Base-by-base conservation (phyloP, 2,329 filamentous ascomycete species). In the Davidsoniella eucalypti region DNA sequence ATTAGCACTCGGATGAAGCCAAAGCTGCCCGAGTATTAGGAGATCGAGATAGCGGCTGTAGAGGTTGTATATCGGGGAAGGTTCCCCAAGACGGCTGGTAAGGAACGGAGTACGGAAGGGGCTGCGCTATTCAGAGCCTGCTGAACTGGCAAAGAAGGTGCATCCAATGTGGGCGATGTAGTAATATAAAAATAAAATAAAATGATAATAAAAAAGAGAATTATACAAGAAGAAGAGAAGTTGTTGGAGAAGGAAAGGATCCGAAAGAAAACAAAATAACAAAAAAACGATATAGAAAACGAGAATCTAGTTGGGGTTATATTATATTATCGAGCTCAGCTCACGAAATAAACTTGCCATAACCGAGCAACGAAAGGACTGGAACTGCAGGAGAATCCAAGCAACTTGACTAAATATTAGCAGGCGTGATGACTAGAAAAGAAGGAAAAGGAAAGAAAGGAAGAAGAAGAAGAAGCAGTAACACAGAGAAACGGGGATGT, bases 51-150 rank as follows among this genome's bases (percentile, higher is more conserved):
- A n/a, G 17, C 26, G 23, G 14, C 16, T 41, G 9, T 48, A 21
- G 4, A 12, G 26, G 39, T 37, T 33, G 16, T 26, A 45, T 39
- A 9, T 38, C 16, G 43, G 29, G 3, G 4, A 14, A 14, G 54
- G 49, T 39, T 43, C 18, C 23, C 33, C 8, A 33, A 39, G 16
- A 45, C 7, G 29, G 5, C 14, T 42, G 26, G 10, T 12, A 44
- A 18, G 17, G 21, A 49, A 48, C 25, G 37, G 25, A 23, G 21
- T 23, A 14, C 12, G 17, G 38, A 47, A 17, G 45, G 39, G 47
- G 38, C 37, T 38, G 45, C 33, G 44, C 23, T 51, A 67, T 71
- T 74, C 71, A 74, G 70, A 72, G 64, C 70, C 70, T 68, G 71
- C 71, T 74, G 71, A 73, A 73, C 57, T 58, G 58, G 58, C 58